Conservation (phyloP, 108 stramenopile species). For the Nannochloropsis gaditana region DNA sequence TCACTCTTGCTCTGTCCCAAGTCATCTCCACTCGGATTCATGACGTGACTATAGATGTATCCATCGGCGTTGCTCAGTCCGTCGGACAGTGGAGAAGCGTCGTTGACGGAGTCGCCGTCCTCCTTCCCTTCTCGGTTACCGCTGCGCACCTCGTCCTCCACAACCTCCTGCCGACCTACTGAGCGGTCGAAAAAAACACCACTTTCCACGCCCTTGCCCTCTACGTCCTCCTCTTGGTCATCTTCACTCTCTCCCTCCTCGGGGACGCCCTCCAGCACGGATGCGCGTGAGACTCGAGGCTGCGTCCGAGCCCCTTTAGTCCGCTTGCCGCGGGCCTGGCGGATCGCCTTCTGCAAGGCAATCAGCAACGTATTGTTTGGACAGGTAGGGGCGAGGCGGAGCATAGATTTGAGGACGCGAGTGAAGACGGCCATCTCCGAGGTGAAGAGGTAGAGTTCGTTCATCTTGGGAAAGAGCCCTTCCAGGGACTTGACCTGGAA, state of each 20-base stretch:
- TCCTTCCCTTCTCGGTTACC: not conserved
- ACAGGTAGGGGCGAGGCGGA: conserved; percentile 19
- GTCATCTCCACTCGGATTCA: not conserved
- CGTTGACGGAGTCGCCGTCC: not conserved
- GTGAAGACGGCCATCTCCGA: conserved; percentile 44
- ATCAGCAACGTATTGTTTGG: not conserved
- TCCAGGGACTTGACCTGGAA: conserved; percentile 38
- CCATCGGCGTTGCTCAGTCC: not conserved
- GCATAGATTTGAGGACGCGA: conserved; percentile 28
- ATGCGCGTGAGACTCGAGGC: not conserved
- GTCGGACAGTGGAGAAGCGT: not conserved
- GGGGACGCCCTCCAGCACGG: not conserved
- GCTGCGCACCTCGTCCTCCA: not conserved
- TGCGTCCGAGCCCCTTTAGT: not conserved
- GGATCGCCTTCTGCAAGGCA: not conserved
- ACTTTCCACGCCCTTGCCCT: not conserved
- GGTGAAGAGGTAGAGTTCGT: conserved; percentile 44
- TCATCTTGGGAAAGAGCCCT: conserved; percentile 49
- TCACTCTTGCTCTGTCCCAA: not conserved
- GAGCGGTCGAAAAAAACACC: not conserved
- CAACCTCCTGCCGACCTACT: not conserved
- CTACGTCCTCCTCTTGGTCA: not conserved
- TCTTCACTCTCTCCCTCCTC: not conserved
- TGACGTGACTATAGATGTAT: not conserved
- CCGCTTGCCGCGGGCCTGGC: not conserved